These are phyloP conservation scores for Sporothrix luriei DNA, from an alignment of 2,329 filamentous ascomycete genomes.

Conservation along the genomic window DNA sequence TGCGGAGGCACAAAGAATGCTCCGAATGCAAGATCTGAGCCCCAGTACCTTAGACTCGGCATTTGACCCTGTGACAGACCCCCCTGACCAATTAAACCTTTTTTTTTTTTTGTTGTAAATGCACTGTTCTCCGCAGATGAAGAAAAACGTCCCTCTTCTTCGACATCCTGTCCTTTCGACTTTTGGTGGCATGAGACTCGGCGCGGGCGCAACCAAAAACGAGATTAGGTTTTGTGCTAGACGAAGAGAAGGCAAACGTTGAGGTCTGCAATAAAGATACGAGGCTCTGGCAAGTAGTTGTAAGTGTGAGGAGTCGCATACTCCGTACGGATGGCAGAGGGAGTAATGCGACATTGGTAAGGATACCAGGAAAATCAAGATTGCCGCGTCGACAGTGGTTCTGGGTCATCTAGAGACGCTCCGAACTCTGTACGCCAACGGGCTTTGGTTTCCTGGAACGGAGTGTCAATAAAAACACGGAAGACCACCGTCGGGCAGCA, in stretches of 20 bases:
- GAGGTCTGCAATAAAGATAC: background rate
- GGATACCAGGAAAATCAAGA: background rate
- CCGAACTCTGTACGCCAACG: background rate
- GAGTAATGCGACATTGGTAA: background rate
- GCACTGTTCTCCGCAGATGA: no score
- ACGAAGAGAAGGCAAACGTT: background rate
- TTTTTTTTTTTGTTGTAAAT: background rate
- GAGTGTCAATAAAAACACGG: background rate
- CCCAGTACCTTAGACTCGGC: background rate
- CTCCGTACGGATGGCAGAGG: no score
- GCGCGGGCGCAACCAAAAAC: constrained; percentile 1
- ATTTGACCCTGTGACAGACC: constrained; percentile 2
- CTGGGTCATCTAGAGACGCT: constrained; percentile 20
- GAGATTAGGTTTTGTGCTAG: background rate
- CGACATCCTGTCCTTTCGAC: background rate
- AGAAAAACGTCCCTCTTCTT: background rate
- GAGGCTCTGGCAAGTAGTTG: background rate
- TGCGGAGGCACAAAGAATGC: background rate
- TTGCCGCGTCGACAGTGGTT: background rate
- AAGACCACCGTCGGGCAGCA: constrained; percentile 9
- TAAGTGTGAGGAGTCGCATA: background rate
- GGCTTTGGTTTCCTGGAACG: background rate
- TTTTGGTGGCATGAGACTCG: background rate
- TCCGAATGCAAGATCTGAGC: constrained; percentile 12
- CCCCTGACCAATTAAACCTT: background rate